Evolutionary conservation across 1,284 basidiomycete species (phyloP).

Genomic region (Schizophyllum amplum): DNA sequence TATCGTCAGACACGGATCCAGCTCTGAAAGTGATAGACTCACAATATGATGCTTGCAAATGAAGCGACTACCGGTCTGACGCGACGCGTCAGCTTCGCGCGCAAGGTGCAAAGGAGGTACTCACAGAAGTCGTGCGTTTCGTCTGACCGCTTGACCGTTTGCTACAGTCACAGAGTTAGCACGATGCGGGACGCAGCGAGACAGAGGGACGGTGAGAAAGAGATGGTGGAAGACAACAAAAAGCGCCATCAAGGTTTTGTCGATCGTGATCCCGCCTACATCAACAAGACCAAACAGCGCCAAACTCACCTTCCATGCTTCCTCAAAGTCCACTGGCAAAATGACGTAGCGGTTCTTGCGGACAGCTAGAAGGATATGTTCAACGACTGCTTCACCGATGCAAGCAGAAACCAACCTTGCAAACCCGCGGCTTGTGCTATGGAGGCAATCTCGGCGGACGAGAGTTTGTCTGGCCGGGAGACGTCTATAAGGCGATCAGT

Average conservation of each 20-base stretch:
- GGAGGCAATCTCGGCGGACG: constrained; percentile 92
- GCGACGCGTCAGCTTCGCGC: too few species aligned
- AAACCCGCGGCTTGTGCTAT: constrained; percentile 97
- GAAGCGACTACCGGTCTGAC: constrained; percentile 1
- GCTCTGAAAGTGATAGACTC: constrained; percentile 31
- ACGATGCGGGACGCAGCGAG: constrained; percentile 9
- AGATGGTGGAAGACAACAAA: constrained; percentile 26
- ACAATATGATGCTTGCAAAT: constrained; percentile 11
- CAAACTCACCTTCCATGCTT: constrained; percentile 89
- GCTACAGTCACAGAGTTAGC: constrained; percentile 29
- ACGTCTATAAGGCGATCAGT: constrained; percentile 55
- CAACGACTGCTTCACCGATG: constrained; percentile 1
- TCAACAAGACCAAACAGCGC: constrained; percentile 31
- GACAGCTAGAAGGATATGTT: constrained; percentile 58
- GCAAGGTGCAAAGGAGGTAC: constrained; percentile 23
- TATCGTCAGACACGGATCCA: constrained; percentile 23
- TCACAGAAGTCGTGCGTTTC: constrained; percentile 95
- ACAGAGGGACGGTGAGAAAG: constrained; percentile 24
- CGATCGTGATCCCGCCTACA: background rate
- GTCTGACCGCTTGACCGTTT: constrained; percentile 90
- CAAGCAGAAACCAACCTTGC: constrained; percentile 57
- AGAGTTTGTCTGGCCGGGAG: constrained; percentile 91
- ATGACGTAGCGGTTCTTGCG: constrained; percentile 98
- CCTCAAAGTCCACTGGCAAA: constrained; percentile 95
- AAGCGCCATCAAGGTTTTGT: background rate